Evolutionary conservation across 495 filamentous ascomycete genomes (phyloP), one percentile per base, ranked within the genome.

Genomic region (Penicillium canariense): DNA sequence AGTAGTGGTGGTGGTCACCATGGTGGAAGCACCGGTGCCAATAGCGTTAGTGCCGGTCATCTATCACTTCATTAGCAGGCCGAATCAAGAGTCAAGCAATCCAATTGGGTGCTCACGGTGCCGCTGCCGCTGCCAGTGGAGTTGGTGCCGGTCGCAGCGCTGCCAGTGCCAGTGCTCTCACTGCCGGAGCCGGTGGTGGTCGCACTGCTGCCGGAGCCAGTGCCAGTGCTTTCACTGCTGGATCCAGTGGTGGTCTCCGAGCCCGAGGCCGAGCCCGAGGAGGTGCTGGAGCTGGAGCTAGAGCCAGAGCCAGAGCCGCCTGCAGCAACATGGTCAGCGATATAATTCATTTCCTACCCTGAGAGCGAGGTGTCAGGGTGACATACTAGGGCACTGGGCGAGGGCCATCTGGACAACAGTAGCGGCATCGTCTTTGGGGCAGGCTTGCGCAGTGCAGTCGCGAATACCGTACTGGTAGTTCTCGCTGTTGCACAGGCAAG

Each of bases 381-480:
- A 34, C 9, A 11, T 57, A 55, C 62, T 60, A 56, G 73, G 64
- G 69, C 70, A 73, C 51, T 67, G 47, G 26, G 63, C 68, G 46
- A 68, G 55, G 48, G 73, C 78, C 68, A 62, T 60, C 11, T 62
- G 23, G 28, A 77, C 42, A 11, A 73, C 73, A 52, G 68, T 67
- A 22, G 53, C 55, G 10, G 71, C 63, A 48, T 79, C 73, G 52
- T 75, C 74, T 14, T 68, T 62, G 12, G 71, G 68, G 77, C 90
- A 95, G 46, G 81, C 77, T 71, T 87, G 68, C 51, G 74, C 68
- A 47, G 88, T 81, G 79, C 90, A 96, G 74, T 96, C 90, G 43
- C 82, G 86, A 54, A 96, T 76, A 65, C 90, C 90, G 63, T 83
- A 87, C 54, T 69, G 67, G 70, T 91, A 95, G 79, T 90, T 63